Percentiles rank a stretch among this genome's conserved stretches.
Evolutionary conservation across 2,329 filamentous ascomycete species (phyloP).

Genomic region (Metarhizium album): DNA sequence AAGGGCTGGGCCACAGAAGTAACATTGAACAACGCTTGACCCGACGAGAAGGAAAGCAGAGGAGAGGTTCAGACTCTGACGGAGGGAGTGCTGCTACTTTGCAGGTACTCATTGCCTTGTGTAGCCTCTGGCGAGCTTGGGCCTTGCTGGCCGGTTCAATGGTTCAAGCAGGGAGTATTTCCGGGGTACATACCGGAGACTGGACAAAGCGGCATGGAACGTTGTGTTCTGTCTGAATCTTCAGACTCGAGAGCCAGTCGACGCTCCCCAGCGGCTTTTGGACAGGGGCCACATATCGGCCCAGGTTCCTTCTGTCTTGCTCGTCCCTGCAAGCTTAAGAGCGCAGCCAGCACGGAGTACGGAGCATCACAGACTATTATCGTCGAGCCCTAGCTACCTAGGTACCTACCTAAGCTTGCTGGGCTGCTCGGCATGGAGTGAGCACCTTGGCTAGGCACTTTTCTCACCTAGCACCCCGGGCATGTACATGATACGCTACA

Average conservation of each 20-base stretch:
- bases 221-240: too few species aligned
- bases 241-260: background rate
- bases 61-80: too few species aligned
- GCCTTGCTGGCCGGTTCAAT: background rate
- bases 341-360: background rate
- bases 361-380: too few species aligned
- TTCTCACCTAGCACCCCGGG: too few species aligned
- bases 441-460: too few species aligned
- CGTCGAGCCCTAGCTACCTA: too few species aligned
- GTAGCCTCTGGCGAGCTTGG: background rate
- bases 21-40: background rate
- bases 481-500: too few species aligned
- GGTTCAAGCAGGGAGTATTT: background rate
- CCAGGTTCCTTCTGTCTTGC: conserved; percentile 1
- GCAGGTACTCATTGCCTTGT: background rate
- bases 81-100: background rate
- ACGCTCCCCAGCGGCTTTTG: background rate
- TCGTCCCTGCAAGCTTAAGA: conserved; percentile 1
- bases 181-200: too few species aligned
- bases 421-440: too few species aligned
- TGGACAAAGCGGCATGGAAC: too few species aligned
- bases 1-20: background rate
- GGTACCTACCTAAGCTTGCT: too few species aligned
- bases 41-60: background rate
- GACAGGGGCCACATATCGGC: background rate